These are phyloP conservation scores for Galium porrigens DNA, from an alignment of 305 asterid genomes.

Conservation along the genomic window DNA sequence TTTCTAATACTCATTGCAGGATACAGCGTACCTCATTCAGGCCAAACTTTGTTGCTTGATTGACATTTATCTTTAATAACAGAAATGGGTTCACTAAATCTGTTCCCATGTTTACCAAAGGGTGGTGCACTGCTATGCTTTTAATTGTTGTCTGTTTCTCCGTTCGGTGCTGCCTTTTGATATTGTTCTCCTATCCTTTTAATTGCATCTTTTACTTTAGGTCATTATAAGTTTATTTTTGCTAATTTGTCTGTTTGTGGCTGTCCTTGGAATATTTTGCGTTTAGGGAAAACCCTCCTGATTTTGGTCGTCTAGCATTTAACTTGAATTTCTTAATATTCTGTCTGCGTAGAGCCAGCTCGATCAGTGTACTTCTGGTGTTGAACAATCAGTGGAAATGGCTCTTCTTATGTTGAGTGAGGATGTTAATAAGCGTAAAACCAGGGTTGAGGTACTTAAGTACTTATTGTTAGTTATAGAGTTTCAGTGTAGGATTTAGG, in stretches of 20 bases:
- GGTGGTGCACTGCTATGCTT: not conserved
- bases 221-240: too few relatives aligned
- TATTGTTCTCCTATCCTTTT: not conserved
- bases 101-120: not conserved
- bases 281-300: not conserved
- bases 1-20: not conserved
- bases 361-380: constrained; percentile 20
- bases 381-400: constrained; percentile 29
- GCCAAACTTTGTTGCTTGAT: not conserved
- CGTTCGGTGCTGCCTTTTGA: not conserved
- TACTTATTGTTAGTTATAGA: not conserved
- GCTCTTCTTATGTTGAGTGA: constrained; percentile 28
- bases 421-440: constrained; percentile 27
- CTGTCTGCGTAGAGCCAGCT: constrained; percentile 15
- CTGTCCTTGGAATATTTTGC: not conserved
- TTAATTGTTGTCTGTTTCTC: not conserved
- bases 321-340: not conserved
- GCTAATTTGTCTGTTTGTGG: not conserved
- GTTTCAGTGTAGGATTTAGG: constrained; percentile 4
- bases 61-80: not conserved
- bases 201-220: not conserved
- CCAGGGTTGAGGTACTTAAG: constrained; percentile 25
- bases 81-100: not conserved
- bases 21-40: not conserved
- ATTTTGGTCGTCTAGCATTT: not conserved